Conservation (phyloP, 2,329 filamentous ascomycete genomes). For the Clonostachys solani region DNA sequence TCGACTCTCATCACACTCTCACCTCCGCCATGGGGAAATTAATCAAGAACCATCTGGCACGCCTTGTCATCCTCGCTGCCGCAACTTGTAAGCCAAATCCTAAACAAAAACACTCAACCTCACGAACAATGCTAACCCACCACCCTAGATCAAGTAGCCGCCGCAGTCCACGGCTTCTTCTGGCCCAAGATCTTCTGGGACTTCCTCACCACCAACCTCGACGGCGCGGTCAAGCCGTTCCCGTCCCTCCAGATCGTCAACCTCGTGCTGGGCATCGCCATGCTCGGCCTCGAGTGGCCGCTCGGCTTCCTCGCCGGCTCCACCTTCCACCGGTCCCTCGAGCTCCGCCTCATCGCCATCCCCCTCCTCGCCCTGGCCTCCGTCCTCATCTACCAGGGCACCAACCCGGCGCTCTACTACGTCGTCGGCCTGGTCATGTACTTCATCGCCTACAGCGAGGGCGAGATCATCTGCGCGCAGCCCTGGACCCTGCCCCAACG, state of each 20-base stretch:
- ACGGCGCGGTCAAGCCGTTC: slow-evolving; percentile 80
- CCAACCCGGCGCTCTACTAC: slow-evolving; percentile 91
- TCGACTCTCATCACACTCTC: too few relatives aligned
- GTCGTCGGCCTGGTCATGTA: slow-evolving; percentile 80
- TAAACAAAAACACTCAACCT: neutral
- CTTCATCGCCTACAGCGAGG: slow-evolving; percentile 96
- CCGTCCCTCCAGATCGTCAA: slow-evolving; percentile 90
- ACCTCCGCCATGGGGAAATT: slow-evolving; percentile 75
- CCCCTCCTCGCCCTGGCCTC: slow-evolving; percentile 74
- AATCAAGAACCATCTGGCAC: slow-evolving; percentile 99
- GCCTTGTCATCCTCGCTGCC: slow-evolving; percentile 86
- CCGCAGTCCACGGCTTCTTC: slow-evolving; percentile 84
- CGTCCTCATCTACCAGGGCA: slow-evolving; percentile 83
- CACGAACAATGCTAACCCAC: slow-evolving; percentile 14
- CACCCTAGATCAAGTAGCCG: slow-evolving; percentile 75
- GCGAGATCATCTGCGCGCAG: slow-evolving; percentile 72
- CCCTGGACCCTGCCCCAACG: slow-evolving; percentile 67
- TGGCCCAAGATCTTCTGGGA: slow-evolving; percentile 99
- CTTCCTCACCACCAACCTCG: slow-evolving; percentile 86
- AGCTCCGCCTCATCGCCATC: slow-evolving; percentile 76
- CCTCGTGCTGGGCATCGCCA: slow-evolving; percentile 71
- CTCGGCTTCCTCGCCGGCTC: slow-evolving; percentile 72
- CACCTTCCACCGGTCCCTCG: slow-evolving; percentile 79
- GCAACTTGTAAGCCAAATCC: slow-evolving; percentile 57
- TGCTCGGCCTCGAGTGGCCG: slow-evolving; percentile 90